phyloP scores from a whole-genome alignment of 1,284 basidiomycete species.

The Ceratobasidium theobromae region DNA sequence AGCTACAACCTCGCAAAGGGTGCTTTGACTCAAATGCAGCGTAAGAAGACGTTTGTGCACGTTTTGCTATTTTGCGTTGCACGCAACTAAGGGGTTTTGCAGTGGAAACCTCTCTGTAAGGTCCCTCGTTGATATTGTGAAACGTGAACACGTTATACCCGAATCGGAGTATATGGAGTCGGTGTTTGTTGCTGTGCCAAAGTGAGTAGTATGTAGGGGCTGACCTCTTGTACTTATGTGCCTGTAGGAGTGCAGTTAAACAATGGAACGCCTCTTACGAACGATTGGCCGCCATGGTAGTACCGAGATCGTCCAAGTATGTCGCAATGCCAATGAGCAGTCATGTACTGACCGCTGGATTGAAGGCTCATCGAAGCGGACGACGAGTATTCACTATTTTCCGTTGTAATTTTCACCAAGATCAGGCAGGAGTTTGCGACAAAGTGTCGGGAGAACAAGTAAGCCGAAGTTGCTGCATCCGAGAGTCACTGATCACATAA shows the following conservation, averaged over 20 bases:
- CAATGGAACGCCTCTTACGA: slow-evolving; percentile 93
- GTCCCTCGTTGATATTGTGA: slow-evolving; percentile 84
- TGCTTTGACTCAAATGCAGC: slow-evolving; percentile 87
- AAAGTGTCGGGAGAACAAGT: slow-evolving; percentile 96
- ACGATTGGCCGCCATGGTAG: slow-evolving; percentile 84
- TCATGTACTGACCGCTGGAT: background rate
- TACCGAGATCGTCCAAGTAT: slow-evolving; percentile 90
- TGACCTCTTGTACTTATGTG: slow-evolving; percentile 5
- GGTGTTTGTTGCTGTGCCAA: slow-evolving; percentile 90
- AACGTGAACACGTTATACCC: slow-evolving; percentile 77
- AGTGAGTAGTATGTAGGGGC: slow-evolving; percentile 52
- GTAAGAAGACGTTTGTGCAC: slow-evolving; percentile 81
- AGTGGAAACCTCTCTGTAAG: slow-evolving; percentile 94
- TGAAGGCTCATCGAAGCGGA: slow-evolving; percentile 69
- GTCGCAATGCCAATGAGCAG: slow-evolving; percentile 48
- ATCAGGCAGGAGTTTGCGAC: slow-evolving; percentile 91
- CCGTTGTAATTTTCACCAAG: slow-evolving; percentile 89
- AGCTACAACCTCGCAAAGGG: slow-evolving; percentile 96
- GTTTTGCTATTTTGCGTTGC: background rate
- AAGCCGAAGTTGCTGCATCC: slow-evolving; percentile 35
- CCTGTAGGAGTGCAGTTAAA: slow-evolving; percentile 70
- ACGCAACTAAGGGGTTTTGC: slow-evolving; percentile 24
- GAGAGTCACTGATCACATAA: background rate
- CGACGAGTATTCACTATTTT: slow-evolving; percentile 86
- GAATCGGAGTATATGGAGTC: slow-evolving; percentile 96